These are phyloP conservation scores for Diatrype stigma DNA, from an alignment of 2,329 filamentous ascomycete genomes.

Conservation along the genomic window DNA sequence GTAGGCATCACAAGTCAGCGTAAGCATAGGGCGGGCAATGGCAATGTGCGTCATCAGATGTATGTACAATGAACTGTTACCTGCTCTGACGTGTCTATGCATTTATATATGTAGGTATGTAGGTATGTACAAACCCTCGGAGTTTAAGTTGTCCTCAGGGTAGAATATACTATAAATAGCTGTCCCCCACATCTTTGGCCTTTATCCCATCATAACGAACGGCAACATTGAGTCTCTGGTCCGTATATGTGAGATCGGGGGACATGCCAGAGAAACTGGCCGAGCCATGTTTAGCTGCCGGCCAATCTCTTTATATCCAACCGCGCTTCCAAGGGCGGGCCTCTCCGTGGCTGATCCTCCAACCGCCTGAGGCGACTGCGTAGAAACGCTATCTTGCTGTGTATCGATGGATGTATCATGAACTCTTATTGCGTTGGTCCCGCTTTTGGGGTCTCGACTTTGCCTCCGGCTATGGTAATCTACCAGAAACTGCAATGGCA, in stretches of 20 bases:
- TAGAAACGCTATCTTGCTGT: not conserved
- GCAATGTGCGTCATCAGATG: not conserved
- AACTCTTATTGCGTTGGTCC: slow-evolving; percentile 3
- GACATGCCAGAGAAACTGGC: not conserved
- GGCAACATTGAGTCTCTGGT: not conserved
- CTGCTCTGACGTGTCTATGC: not conserved
- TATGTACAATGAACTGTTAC: not conserved
- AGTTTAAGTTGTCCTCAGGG: too few relatives aligned
- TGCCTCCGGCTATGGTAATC: slow-evolving; percentile 12
- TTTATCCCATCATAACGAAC: not conserved
- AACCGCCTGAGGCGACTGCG: not conserved
- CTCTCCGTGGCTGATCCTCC: not conserved
- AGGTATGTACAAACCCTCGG: not conserved
- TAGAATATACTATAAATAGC: too few relatives aligned
- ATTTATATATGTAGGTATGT: not conserved
- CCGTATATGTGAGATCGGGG: not conserved
- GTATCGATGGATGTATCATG: too few relatives aligned
- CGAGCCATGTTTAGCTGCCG: not conserved
- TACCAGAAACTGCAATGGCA: slow-evolving; percentile 15
- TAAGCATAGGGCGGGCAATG: not conserved
- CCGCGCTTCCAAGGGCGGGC: not conserved
- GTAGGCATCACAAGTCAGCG: not conserved
- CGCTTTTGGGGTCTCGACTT: not conserved
- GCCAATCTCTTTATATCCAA: not conserved
- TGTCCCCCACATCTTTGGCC: not conserved